Evolutionary conservation across 768 basidiomycete species (phyloP).

Genomic region (Tulasnella sp.): DNA sequence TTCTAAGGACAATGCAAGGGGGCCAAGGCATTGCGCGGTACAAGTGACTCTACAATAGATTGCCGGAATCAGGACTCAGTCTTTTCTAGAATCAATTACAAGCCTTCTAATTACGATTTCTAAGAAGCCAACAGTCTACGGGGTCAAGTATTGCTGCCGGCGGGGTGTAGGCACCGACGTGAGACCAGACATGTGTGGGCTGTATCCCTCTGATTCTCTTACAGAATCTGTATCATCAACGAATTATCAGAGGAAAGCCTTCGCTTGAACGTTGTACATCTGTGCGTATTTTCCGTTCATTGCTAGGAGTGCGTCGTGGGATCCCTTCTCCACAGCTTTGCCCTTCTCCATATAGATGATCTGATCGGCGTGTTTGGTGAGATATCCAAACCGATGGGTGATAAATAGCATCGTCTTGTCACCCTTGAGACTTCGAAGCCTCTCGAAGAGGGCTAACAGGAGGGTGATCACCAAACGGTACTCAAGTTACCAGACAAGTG

Average conservation of each 20-base stretch:
- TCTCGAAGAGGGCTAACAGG: slow-evolving; percentile 34
- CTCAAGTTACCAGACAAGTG: not conserved
- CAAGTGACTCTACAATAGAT: not conserved
- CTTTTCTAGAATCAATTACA: too few relatives aligned
- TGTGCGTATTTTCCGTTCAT: slow-evolving; percentile 34
- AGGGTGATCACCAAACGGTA: slow-evolving; percentile 2
- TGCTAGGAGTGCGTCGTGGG: slow-evolving; percentile 35
- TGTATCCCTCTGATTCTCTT: not conserved
- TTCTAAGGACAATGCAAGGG: not conserved
- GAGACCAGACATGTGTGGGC: not conserved
- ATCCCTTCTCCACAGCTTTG: slow-evolving; percentile 32
- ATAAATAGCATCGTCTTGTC: slow-evolving; percentile 37
- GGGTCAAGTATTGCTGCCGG: not conserved
- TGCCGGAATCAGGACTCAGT: not conserved
- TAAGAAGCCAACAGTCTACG: not conserved
- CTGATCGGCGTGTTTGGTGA: slow-evolving; percentile 37
- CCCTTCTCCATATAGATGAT: slow-evolving; percentile 38
- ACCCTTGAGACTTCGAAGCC: slow-evolving; percentile 31
- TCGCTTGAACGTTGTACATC: slow-evolving; percentile 35
- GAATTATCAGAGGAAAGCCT: slow-evolving; percentile 28
- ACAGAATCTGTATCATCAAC: not conserved
- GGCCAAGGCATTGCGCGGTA: not conserved
- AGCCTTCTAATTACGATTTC: not conserved
- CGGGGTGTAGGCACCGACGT: not conserved
- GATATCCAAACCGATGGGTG: slow-evolving; percentile 36